phyloP scores from a whole-genome alignment of 2,329 filamentous ascomycete genomes.

The Verticillium tricorpus region DNA sequence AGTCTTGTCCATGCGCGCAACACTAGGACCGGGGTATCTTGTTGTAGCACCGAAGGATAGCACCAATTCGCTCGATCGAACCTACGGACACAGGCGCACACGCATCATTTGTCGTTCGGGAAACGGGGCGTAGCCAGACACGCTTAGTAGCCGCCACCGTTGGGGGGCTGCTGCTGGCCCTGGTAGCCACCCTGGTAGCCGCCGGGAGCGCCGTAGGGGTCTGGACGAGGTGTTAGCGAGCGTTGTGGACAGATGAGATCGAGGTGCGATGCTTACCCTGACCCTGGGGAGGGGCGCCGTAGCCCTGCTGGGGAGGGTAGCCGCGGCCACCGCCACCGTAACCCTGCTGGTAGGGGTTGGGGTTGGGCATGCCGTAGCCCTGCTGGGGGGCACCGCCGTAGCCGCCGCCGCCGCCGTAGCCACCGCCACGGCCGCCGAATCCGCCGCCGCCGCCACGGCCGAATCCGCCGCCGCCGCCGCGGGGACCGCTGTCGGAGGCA shows the following conservation, averaged over 20 bases:
- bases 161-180: conserved; percentile 30
- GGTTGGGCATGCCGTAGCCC: conserved; percentile 29
- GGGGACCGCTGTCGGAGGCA: conserved; percentile 74
- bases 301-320: conserved; percentile 31
- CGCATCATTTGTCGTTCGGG: conserved; percentile 13
- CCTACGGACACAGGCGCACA: conserved; percentile 13
- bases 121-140: conserved; percentile 5
- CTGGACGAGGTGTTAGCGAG: background rate
- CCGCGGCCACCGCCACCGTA: conserved; percentile 44
- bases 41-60: conserved; percentile 14
- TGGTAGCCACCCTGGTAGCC: conserved; percentile 26
- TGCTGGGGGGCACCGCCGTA: conserved; percentile 21
- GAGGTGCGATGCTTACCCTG: conserved; percentile 15
- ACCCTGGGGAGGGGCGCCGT: conserved; percentile 31
- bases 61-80: conserved; percentile 16
- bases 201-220: conserved; percentile 3
- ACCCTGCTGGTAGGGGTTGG: conserved; percentile 31
- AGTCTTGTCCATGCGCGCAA: conserved; percentile 8
- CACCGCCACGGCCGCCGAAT: conserved; percentile 31
- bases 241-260: background rate
- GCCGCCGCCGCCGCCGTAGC: conserved; percentile 23
- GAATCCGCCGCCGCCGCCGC: conserved; percentile 51
- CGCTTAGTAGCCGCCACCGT: conserved; percentile 36
- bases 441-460: conserved; percentile 32
- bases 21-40: conserved; percentile 16